phyloP scores from a whole-genome alignment of 345 rosid species.

The Cardamine resedifolia region DNA sequence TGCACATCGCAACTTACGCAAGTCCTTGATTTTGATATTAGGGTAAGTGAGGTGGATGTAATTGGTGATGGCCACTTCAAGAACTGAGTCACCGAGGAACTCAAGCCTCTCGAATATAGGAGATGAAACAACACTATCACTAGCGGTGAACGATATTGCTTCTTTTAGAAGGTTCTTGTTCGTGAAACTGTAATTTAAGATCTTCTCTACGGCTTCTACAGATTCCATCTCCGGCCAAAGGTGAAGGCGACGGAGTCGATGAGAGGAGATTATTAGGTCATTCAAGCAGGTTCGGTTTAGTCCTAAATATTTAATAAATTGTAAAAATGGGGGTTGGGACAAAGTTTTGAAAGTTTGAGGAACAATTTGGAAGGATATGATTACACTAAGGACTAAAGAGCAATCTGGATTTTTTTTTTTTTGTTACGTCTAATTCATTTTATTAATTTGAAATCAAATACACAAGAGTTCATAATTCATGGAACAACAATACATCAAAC shows the following conservation, averaged over 20 bases:
- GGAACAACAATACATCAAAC: too few species aligned
- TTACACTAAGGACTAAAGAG: not conserved
- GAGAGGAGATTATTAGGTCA: not conserved
- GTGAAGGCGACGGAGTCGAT: too few species aligned
- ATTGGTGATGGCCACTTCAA: constrained; percentile 48
- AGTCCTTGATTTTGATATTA: constrained; percentile 36
- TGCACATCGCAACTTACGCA: constrained; percentile 44
- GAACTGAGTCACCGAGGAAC: constrained; percentile 64
- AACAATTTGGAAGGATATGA: not conserved
- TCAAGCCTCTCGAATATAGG: constrained; percentile 50
- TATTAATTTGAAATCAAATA: too few species aligned
- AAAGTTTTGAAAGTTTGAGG: not conserved
- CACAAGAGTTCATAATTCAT: too few species aligned
- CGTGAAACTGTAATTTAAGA: constrained; percentile 46
- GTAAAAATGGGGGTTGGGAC: too few species aligned
- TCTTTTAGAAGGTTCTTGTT: constrained; percentile 35
- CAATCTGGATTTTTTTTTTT: too few species aligned
- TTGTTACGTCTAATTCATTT: too few species aligned
- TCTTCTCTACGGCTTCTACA: constrained; percentile 43
- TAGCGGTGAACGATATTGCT: not conserved
- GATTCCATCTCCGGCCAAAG: not conserved
- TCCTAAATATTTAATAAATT: not conserved
- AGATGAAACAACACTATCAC: not conserved
- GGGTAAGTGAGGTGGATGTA: constrained; percentile 48
- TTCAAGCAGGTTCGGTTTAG: not conserved